Evolutionary conservation across 345 rosid species (phyloP).

Genomic region (Hibiscus mutabilis): DNA sequence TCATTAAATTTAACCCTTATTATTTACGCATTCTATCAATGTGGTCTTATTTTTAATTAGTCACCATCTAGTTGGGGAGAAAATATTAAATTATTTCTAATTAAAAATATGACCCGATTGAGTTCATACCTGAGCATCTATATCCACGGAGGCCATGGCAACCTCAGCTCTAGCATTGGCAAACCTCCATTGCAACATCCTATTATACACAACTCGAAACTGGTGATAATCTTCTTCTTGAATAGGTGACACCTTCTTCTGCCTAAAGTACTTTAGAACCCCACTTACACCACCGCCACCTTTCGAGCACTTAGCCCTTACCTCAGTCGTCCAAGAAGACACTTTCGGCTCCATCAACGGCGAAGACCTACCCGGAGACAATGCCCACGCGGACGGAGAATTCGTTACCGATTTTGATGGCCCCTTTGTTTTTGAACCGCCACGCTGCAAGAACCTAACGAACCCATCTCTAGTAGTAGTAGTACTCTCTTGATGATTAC

Average conservation of each 20-base stretch:
- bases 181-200: slow-evolving; percentile 59
- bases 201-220: slow-evolving; percentile 38
- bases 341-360: slow-evolving; percentile 6
- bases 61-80: no score
- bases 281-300: slow-evolving; percentile 41
- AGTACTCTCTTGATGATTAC: not conserved
- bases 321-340: slow-evolving; percentile 11
- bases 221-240: slow-evolving; percentile 49
- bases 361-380: slow-evolving; percentile 57
- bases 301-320: slow-evolving; percentile 19
- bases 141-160: slow-evolving; percentile 25
- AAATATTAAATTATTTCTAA: no score
- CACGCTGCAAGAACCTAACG: slow-evolving; percentile 30
- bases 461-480: slow-evolving; percentile 18
- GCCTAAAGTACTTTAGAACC: slow-evolving; percentile 62
- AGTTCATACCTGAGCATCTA: slow-evolving; percentile 34
- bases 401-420: slow-evolving; percentile 18
- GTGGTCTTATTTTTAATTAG: no score
- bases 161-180: slow-evolving; percentile 51
- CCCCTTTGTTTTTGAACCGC: slow-evolving; percentile 19
- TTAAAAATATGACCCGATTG: no score
- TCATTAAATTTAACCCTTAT: no score
- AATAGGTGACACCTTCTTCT: slow-evolving; percentile 46
- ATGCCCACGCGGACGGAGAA: slow-evolving; percentile 74
- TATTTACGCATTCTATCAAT: no score